Percentiles rank a stretch among this genome's conserved stretches.
phyloP scores from a whole-genome alignment of 768 basidiomycete species.

The Boletus rex-veris region DNA sequence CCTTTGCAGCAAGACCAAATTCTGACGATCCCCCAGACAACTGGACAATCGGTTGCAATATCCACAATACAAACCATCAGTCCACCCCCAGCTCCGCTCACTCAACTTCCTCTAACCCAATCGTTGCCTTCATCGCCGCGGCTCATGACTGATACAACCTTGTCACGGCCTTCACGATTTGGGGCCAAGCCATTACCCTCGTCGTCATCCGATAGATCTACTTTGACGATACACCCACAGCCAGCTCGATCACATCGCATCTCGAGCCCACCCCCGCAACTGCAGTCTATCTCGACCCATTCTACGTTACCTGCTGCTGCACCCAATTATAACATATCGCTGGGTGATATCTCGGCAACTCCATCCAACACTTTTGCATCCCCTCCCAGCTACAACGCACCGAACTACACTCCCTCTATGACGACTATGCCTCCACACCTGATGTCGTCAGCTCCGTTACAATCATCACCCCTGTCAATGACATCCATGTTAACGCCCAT shows the following conservation, averaged over 20 bases:
- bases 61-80: conserved; percentile 15
- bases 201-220: conserved; percentile 32
- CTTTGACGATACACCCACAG: conserved; percentile 26
- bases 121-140: conserved; percentile 41
- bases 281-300: conserved; percentile 11
- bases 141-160: conserved; percentile 27
- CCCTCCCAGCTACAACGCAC: conserved; percentile 12
- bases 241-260: conserved; percentile 17
- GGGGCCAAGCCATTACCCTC: conserved; percentile 37
- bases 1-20: not conserved
- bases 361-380: conserved; percentile 15
- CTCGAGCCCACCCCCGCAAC: conserved; percentile 21
- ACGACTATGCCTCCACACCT: conserved; percentile 21
- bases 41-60: conserved; percentile 13
- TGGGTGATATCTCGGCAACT: conserved; percentile 30
- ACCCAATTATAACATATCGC: conserved; percentile 60
- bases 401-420: conserved; percentile 16
- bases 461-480: conserved; percentile 37
- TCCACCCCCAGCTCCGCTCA: conserved; percentile 9
- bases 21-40: conserved; percentile 14
- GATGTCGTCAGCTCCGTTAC: conserved; percentile 30
- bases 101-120: conserved; percentile 25
- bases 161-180: conserved; percentile 37
- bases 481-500: conserved; percentile 57
- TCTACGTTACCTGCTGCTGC: conserved; percentile 8